Percentiles rank a stretch among this genome's conserved stretches.
Conservation (phyloP, 495 filamentous ascomycete genomes). For the Penicillium fimorum region DNA sequence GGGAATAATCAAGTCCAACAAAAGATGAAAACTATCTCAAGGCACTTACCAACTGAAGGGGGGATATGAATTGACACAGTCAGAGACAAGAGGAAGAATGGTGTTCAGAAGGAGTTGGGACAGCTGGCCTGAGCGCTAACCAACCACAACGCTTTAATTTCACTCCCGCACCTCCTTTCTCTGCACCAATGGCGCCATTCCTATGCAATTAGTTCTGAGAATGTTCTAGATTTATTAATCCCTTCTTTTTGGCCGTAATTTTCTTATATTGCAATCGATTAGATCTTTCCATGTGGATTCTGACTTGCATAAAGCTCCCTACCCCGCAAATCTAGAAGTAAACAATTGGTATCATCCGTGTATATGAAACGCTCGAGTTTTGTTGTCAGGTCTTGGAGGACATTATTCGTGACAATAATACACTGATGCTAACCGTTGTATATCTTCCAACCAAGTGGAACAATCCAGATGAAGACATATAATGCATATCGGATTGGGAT, state of each 20-base stretch:
- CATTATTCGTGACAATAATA: not conserved
- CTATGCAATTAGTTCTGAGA: not conserved
- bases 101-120: slow-evolving; percentile 18
- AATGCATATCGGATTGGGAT: not conserved
- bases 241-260: not conserved
- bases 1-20: not conserved
- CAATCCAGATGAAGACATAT: not conserved
- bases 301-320: slow-evolving; percentile 8
- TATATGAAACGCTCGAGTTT: not conserved
- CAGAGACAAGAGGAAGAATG: slow-evolving; percentile 15
- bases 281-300: slow-evolving; percentile 4
- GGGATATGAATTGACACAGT: slow-evolving; percentile 13
- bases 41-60: slow-evolving; percentile 10
- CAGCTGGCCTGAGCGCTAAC: slow-evolving; percentile 30
- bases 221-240: not conserved
- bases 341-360: slow-evolving; percentile 10
- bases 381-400: not conserved
- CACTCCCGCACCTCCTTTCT: not conserved
- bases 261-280: not conserved
- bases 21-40: not conserved
- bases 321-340: slow-evolving; percentile 6
- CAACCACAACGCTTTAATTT: slow-evolving; percentile 21
- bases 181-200: slow-evolving; percentile 2
- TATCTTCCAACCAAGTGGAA: not conserved
- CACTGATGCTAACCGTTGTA: not conserved